Percentiles rank a stretch among this genome's conserved stretches.
These are phyloP conservation scores for Mrakia hoshinonis DNA, from an alignment of 768 basidiomycete genomes.

Conservation along the genomic window DNA sequence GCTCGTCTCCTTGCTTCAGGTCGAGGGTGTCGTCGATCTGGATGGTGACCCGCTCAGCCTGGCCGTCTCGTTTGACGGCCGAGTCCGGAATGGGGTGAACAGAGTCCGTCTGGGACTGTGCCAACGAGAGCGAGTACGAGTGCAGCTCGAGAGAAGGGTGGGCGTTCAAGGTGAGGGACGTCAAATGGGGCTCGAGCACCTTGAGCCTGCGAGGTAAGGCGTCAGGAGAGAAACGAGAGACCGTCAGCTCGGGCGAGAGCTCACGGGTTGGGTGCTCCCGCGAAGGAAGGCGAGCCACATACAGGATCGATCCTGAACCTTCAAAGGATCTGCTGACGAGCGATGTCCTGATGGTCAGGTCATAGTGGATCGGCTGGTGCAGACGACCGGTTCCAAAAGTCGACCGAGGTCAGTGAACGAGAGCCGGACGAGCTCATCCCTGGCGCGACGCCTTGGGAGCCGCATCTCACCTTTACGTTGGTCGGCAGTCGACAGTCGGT, in stretches of 20 bases:
- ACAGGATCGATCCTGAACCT: slow-evolving; percentile 43
- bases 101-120: slow-evolving; percentile 47
- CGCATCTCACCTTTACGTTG: slow-evolving; percentile 19
- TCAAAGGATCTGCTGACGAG: slow-evolving; percentile 65
- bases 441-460: too few relatives aligned
- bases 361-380: slow-evolving; percentile 54
- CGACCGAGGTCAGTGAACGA: too few relatives aligned
- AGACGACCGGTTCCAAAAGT: too few relatives aligned
- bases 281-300: not conserved
- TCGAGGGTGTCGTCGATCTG: slow-evolving; percentile 47
- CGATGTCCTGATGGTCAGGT: slow-evolving; percentile 62
- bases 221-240: slow-evolving; percentile 14
- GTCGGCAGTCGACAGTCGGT: slow-evolving; percentile 20
- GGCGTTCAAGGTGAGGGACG: slow-evolving; percentile 55
- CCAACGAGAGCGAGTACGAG: slow-evolving; percentile 51
- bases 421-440: too few relatives aligned
- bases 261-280: not conserved
- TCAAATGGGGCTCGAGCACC: slow-evolving; percentile 52
- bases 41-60: slow-evolving; percentile 59
- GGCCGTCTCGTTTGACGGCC: slow-evolving; percentile 51
- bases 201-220: slow-evolving; percentile 49
- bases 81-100: slow-evolving; percentile 43
- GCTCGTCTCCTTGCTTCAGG: slow-evolving; percentile 44
- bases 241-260: not conserved
- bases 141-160: slow-evolving; percentile 52